Conservation (phyloP, 345 rosid genomes). For the Melastoma malabathricum region DNA sequence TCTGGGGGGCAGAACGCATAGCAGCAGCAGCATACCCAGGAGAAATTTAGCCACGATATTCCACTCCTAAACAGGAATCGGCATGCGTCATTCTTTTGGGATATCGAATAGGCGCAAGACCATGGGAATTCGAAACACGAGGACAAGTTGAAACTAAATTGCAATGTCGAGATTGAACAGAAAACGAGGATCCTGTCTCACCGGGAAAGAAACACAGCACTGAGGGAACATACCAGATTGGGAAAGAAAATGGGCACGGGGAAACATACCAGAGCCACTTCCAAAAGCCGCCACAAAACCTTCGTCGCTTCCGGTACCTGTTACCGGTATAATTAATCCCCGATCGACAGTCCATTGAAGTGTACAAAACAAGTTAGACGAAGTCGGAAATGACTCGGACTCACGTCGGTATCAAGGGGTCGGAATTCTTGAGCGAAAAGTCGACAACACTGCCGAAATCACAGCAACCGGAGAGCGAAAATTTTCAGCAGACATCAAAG, state of each 20-base stretch:
- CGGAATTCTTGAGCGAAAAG: slow-evolving; percentile 51
- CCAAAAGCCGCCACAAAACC: slow-evolving; percentile 48
- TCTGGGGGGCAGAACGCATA: slow-evolving; percentile 37
- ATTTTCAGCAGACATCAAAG: too few species aligned
- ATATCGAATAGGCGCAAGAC: too few species aligned
- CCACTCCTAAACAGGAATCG: slow-evolving; percentile 26
- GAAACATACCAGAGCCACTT: slow-evolving; percentile 66
- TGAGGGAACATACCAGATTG: too few species aligned
- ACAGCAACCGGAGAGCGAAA: too few species aligned
- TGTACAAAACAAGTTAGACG: too few species aligned
- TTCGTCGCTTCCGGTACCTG: slow-evolving; percentile 46
- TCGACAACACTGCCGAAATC: slow-evolving; percentile 46
- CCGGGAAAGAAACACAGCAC: too few species aligned
- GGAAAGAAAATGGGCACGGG: background rate
- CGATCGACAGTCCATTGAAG: background rate
- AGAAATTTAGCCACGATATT: slow-evolving; percentile 41
- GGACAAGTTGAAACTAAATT: too few species aligned
- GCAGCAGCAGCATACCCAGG: slow-evolving; percentile 72
- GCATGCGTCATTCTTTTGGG: background rate
- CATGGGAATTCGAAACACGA: too few species aligned
- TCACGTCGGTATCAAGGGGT: slow-evolving; percentile 64
- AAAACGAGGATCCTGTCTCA: too few species aligned
- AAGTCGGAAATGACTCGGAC: slow-evolving; percentile 1
- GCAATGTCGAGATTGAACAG: too few species aligned
- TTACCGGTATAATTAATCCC: too few species aligned